Base-by-base conservation (phyloP, 2,329 filamentous ascomycete genomes). In the Fusarium denticulatum region DNA sequence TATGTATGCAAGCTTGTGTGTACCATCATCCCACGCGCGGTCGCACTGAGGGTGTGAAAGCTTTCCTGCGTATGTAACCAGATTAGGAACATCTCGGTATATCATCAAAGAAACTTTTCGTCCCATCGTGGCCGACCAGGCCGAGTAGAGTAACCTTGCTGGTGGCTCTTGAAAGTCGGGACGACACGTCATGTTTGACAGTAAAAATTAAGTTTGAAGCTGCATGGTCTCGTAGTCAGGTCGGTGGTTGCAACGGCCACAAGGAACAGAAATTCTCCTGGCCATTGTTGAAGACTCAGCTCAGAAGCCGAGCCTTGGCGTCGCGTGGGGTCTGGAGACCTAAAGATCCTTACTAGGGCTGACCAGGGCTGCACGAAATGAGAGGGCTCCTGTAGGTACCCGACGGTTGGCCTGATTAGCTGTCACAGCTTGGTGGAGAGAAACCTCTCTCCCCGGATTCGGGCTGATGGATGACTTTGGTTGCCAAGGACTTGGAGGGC, bases 401-500 rank as follows among this genome's bases (percentile, higher is more conserved):
- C 67, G 63, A 63, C 64, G 60, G 57, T 50, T 66, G 56, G 60
- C 56, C 68, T 69, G 53, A 64, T 43, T 74, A 67, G 71, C 56
- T 71, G 75, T 77, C 71, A 64, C 75, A 77, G 67, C 53, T 75
- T 69, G 64, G 73, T 73, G 75, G 75, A 71, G 72, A 76, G 72
- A 63, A 45, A 57, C 52, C 60, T 46, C 57, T 67, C 64, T 72
- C 75, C 73, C 75, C 75, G 39, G 75, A 77, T 77, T 77, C 68
- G 55, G 66, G 62, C 50, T 60, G 60, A 66, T 60, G 73, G 40
- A 32, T 56, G 74, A 72, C 34, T 32, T 62, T 56, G 24, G 49
- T 63, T 71, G 58, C 60, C 55, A 69, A 63, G 52, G 34, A 55
- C 49, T 32, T 32, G 26, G 39, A 52, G 52, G 34, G 42, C 30